phyloP scores from a whole-genome alignment of 2,329 filamentous ascomycete genomes.

The Aspergillus fumigatiaffinis region DNA sequence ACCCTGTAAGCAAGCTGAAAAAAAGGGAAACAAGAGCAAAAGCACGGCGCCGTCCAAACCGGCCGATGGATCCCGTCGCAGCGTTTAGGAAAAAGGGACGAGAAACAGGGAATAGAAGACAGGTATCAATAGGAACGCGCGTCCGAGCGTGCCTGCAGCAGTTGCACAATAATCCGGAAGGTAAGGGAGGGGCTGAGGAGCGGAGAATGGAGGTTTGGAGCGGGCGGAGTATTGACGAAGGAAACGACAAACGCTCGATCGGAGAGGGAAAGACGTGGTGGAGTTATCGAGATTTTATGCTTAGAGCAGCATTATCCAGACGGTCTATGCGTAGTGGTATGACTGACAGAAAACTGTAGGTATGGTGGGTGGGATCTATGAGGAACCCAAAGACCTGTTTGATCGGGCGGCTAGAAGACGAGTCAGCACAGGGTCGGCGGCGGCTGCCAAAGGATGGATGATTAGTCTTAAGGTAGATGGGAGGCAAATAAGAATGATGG shows the following conservation, averaged over 20 bases:
- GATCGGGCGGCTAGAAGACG: background rate
- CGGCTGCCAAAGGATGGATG: background rate
- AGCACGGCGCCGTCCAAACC: background rate
- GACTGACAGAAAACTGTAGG: background rate
- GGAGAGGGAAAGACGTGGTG: background rate
- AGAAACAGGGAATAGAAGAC: conserved; percentile 1
- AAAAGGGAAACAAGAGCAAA: background rate
- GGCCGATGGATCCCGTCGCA: background rate
- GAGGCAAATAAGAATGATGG: background rate
- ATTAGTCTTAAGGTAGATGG: too few species aligned
- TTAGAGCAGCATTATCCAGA: background rate
- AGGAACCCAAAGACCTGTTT: background rate
- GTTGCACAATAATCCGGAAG: conserved; percentile 12
- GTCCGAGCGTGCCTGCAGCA: conserved; percentile 15
- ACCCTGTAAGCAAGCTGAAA: background rate
- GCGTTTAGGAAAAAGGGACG: background rate
- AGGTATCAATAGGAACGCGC: conserved; percentile 15
- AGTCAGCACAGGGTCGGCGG: background rate
- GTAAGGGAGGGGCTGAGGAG: conserved; percentile 12
- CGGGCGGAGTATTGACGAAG: background rate
- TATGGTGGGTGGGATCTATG: background rate
- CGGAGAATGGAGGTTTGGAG: background rate
- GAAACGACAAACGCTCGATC: background rate
- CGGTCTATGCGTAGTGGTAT: too few species aligned
- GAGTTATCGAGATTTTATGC: background rate